Evolutionary conservation across 306 rosid genomes (phyloP).

Genomic region (Acacia confusa): DNA sequence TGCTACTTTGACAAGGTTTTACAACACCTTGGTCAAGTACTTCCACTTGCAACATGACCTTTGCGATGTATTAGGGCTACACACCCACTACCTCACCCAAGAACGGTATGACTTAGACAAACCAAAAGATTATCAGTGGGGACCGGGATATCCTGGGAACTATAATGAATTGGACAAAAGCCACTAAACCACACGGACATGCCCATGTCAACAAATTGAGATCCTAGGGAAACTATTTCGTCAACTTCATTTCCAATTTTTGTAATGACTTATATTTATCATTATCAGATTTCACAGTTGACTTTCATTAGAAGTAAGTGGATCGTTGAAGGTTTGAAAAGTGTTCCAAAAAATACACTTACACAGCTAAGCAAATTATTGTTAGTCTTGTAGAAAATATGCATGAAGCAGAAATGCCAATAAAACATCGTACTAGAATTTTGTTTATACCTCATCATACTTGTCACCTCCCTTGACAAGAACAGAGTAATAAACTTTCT

Average conservation of each 20-base stretch:
- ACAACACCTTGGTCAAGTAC: not conserved
- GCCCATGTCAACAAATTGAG: not conserved
- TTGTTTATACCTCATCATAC: constrained; percentile 62
- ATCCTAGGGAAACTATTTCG: not conserved
- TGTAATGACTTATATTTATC: not conserved
- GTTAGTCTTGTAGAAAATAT: not conserved
- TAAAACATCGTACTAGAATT: not conserved
- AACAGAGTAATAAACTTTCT: constrained; percentile 55
- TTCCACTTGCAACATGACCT: not conserved
- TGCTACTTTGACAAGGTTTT: not conserved
- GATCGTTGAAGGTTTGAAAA: not conserved
- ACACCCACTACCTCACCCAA: not conserved
- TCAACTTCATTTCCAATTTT: not conserved
- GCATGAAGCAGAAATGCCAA: not conserved
- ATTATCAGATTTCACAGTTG: not conserved
- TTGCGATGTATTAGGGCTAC: not conserved
- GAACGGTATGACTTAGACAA: not conserved
- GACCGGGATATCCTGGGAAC: not conserved
- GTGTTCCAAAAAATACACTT: not conserved
- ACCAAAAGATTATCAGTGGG: not conserved
- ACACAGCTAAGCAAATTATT: not conserved
- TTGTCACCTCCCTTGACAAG: constrained; percentile 73
- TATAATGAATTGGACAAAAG: not conserved
- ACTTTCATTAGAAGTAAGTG: not conserved
- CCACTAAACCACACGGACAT: not conserved